A percentile compares a stretch with the other conserved stretches of the same genome.
Conservation (phyloP, 495 filamentous ascomycete genomes). For the Parathielavia hyrcaniae region DNA sequence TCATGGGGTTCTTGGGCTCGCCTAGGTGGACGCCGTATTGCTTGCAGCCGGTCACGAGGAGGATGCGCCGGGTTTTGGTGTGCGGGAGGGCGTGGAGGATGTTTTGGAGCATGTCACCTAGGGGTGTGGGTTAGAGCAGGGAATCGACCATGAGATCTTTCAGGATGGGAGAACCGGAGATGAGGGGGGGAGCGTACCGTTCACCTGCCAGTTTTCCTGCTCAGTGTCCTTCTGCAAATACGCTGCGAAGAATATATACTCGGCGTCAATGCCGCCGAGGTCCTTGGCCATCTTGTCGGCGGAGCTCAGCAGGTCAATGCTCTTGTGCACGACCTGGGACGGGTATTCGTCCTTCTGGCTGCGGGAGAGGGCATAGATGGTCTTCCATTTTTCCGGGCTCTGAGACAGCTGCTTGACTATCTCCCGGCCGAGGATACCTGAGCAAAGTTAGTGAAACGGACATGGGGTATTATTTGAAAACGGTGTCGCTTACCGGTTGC, state of each 20-base stretch:
- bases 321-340: slow-evolving; percentile 41
- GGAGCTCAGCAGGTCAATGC: slow-evolving; percentile 40
- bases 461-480: not conserved
- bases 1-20: slow-evolving; percentile 46
- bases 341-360: slow-evolving; percentile 37
- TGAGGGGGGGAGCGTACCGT: slow-evolving; percentile 22
- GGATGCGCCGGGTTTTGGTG: slow-evolving; percentile 43
- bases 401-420: slow-evolving; percentile 40
- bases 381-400: slow-evolving; percentile 37
- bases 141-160: not conserved
- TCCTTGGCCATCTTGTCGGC: slow-evolving; percentile 41
- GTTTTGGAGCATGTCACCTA: slow-evolving; percentile 41
- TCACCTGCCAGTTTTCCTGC: slow-evolving; percentile 40
- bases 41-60: slow-evolving; percentile 50
- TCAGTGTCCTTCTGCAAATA: slow-evolving; percentile 44
- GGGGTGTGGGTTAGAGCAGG: not conserved
- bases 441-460: not conserved
- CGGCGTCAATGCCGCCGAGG: slow-evolving; percentile 37
- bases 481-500: slow-evolving; percentile 19
- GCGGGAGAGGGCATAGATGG: slow-evolving; percentile 41
- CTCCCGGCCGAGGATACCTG: slow-evolving; percentile 46
- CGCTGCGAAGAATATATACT: slow-evolving; percentile 47
- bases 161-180: too few relatives aligned
- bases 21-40: slow-evolving; percentile 54
- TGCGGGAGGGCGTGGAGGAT: slow-evolving; percentile 45